Evolutionary conservation across 306 rosid species (phyloP).

Genomic region (Casuarina glauca): DNA sequence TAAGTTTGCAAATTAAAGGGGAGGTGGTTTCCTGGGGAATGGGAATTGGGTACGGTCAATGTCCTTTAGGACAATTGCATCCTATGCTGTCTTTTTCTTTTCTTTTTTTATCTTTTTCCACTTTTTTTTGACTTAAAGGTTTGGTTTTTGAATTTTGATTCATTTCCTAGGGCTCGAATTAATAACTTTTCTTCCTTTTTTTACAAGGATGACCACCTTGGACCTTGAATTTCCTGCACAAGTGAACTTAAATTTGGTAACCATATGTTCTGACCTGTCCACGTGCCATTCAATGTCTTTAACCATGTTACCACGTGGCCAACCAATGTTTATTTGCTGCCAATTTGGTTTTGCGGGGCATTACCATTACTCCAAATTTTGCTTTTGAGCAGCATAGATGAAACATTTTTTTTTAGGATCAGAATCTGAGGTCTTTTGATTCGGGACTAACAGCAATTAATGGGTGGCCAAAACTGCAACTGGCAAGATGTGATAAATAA

Average conservation of each 20-base stretch:
- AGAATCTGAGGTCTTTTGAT: background rate
- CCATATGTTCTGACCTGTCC: too few relatives aligned
- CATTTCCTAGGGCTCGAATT: background rate
- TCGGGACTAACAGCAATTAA: background rate
- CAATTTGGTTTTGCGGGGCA: background rate
- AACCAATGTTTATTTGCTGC: background rate
- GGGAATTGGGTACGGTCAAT: conserved; percentile 24
- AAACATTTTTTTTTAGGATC: too few relatives aligned
- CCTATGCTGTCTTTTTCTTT: background rate
- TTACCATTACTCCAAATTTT: background rate
- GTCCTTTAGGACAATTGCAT: conserved; percentile 6
- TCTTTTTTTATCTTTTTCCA: background rate
- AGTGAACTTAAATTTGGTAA: too few relatives aligned
- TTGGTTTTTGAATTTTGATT: background rate
- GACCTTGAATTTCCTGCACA: too few relatives aligned
- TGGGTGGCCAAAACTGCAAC: background rate
- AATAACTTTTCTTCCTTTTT: background rate
- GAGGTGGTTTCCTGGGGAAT: conserved; percentile 8
- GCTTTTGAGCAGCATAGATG: background rate
- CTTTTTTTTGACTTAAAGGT: background rate
- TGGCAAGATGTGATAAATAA: background rate
- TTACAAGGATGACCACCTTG: too few relatives aligned
- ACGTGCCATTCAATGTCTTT: too few relatives aligned
- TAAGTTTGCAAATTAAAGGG: background rate
- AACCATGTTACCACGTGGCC: too few relatives aligned